Percentiles rank a stretch among this genome's conserved stretches.
These are phyloP conservation scores for Selaginella tamariscina DNA, from an alignment of 75 land plant species.

Conservation along the genomic window DNA sequence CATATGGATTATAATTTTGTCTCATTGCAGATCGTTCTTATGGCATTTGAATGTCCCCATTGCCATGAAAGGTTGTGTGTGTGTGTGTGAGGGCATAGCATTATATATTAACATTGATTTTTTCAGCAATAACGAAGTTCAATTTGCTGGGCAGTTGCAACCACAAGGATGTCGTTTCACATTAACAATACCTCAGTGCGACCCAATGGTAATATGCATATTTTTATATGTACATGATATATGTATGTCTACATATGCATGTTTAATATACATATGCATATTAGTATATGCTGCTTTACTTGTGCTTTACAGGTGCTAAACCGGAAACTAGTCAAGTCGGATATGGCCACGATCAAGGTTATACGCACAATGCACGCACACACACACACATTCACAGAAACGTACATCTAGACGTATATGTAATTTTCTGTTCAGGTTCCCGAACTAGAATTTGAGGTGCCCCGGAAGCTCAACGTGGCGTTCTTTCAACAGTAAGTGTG, in stretches of 20 bases:
- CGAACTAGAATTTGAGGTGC: conserved; percentile 95
- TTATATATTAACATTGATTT: neutral
- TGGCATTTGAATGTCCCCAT: conserved; percentile 96
- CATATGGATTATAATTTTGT: neutral
- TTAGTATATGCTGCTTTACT: neutral
- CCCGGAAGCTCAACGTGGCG: conserved; percentile 96
- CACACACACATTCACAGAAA: neutral
- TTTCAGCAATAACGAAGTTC: conserved; percentile 88
- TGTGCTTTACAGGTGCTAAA: conserved; percentile 47
- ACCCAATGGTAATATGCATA: conserved; percentile 37
- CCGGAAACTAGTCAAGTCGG: conserved; percentile 95
- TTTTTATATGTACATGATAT: neutral
- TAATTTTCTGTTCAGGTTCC: conserved; percentile 54
- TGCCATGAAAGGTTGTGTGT: conserved; percentile 82
- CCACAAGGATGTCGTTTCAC: conserved; percentile 61
- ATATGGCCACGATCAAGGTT: conserved; percentile 90
- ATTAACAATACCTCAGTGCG: conserved; percentile 43
- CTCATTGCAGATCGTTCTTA: conserved; percentile 56
- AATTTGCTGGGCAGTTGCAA: conserved; percentile 87
- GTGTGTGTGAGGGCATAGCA: too few relatives aligned
- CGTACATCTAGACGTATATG: neutral
- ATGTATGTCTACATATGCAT: neutral
- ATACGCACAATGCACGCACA: too few relatives aligned
- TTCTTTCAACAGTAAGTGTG: conserved; percentile 92
- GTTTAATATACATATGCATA: neutral